Evolutionary conservation across 2,329 filamentous ascomycete species (phyloP).

Genomic region (Exophiala sp.): DNA sequence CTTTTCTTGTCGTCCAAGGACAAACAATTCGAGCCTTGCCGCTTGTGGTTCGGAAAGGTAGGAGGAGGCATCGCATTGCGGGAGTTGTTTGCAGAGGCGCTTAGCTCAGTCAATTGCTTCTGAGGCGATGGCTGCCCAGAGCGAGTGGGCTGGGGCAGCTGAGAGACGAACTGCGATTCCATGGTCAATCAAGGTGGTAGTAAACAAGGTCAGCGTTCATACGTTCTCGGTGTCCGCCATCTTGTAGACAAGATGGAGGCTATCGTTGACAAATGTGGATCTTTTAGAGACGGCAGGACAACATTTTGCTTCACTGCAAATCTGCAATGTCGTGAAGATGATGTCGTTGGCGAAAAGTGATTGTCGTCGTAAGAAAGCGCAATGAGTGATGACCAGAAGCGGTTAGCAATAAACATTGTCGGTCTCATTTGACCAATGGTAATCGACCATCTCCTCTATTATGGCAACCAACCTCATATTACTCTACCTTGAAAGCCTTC

Average conservation of each 20-base stretch:
- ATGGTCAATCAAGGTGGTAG: not conserved
- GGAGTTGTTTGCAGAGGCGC: slow-evolving; percentile 52
- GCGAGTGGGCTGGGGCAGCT: slow-evolving; percentile 35
- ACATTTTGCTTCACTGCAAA: slow-evolving; percentile 1
- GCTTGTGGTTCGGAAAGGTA: slow-evolving; percentile 44
- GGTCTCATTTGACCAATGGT: not conserved
- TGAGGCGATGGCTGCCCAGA: slow-evolving; percentile 29
- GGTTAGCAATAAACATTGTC: not conserved
- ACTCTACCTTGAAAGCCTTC: too few species aligned
- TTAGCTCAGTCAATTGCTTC: slow-evolving; percentile 49
- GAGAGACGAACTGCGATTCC: slow-evolving; percentile 31
- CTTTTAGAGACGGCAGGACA: not conserved
- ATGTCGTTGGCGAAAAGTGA: not conserved
- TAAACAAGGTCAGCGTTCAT: slow-evolving; percentile 5
- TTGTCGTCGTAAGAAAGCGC: not conserved
- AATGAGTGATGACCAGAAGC: not conserved
- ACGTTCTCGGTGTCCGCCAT: slow-evolving; percentile 25
- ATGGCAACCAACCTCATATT: too few species aligned
- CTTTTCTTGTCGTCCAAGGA: slow-evolving; percentile 33
- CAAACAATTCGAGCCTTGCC: slow-evolving; percentile 50
- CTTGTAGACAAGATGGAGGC: slow-evolving; percentile 1
- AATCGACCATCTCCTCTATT: not conserved
- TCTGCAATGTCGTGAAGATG: not conserved
- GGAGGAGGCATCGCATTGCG: slow-evolving; percentile 46
- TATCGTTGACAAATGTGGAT: not conserved